Evolutionary conservation across 1,284 basidiomycete species (phyloP), one percentile per base, ranked within the genome.

Genomic region (Athelia psychrophila): DNA sequence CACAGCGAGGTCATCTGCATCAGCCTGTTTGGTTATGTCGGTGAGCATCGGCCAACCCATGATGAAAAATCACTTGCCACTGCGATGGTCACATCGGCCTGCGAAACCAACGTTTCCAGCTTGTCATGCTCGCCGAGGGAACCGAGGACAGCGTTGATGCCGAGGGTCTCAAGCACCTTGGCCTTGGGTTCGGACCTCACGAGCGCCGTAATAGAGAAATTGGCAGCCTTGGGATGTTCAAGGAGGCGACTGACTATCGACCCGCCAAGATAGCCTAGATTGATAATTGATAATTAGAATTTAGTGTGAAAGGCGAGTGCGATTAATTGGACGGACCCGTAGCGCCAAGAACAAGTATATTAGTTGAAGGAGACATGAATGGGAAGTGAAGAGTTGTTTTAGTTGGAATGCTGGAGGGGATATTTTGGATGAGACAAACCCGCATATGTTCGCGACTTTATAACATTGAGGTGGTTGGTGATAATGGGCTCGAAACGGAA

Each of bases 251-350:
- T 56, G 18, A 69, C 59, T 12, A 67, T 57, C 9, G 61, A 53
- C 4, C 67, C 67, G 19, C 66, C 66, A 47, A 68, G 57, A 44
- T 67, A 68, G n/a, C 66, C 66, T 61, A n/a, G n/a, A n/a, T n/a
- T n/a, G n/a, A n/a, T n/a, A n/a, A n/a, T n/a, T n/a, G n/a, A n/a
- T n/a, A n/a, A n/a, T n/a, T 52, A 4, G 13, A 46, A 46, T 23
- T 8, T 5, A 24, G 16, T 32, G 8, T 46, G 16, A 24, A 24
- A 46, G 8, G 8, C 16, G 19, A 46, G 19, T 23, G 5, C 8
- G n/a, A 6, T 30, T 30, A 13, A 46, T 9, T 23, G 6, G 16
- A 18, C 44, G 9, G 9, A 42, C 38, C 38, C n/a, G 38, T 42
- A n/a, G 38, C 38, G 6, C 38, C 38, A n/a, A 22, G 16, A 22